phyloP scores from a whole-genome alignment of 1,284 basidiomycete species.

The Cryptococcus maquisensis region DNA sequence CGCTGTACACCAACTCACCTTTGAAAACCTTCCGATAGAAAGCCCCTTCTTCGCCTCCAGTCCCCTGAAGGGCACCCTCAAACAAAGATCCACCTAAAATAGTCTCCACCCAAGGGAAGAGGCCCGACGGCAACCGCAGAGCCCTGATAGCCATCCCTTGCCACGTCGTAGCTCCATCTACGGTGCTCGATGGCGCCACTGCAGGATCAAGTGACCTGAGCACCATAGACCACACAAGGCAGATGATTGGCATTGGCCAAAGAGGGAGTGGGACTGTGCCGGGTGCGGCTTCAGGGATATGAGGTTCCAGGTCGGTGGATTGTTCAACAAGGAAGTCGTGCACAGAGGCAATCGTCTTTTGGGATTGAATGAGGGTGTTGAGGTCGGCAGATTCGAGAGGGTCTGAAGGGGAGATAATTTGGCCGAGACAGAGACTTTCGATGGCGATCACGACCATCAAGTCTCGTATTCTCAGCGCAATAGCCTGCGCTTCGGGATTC shows the following conservation, averaged over 20 bases:
- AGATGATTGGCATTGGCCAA: constrained; percentile 39
- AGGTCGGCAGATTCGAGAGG: constrained; percentile 10
- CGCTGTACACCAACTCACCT: constrained; percentile 15
- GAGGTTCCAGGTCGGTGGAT: constrained; percentile 22
- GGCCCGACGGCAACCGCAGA: constrained; percentile 24
- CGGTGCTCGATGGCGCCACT: constrained; percentile 18
- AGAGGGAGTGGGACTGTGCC: constrained; percentile 14
- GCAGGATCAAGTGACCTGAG: constrained; percentile 27
- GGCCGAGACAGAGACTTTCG: constrained; percentile 33
- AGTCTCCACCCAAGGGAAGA: constrained; percentile 40
- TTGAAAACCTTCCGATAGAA: constrained; percentile 36
- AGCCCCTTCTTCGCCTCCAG: constrained; percentile 8
- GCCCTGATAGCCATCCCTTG: constrained; percentile 31
- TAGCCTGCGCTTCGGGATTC: constrained; percentile 24
- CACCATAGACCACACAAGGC: constrained; percentile 42
- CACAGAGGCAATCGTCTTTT: constrained; percentile 27
- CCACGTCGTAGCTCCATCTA: constrained; percentile 18
- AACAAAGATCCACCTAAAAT: constrained; percentile 36
- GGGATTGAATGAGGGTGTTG: constrained; percentile 26
- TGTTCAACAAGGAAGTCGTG: constrained; percentile 35
- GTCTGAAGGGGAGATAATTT: constrained; percentile 25
- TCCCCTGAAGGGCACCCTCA: not conserved
- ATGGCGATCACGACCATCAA: constrained; percentile 33
- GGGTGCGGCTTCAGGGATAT: constrained; percentile 9
- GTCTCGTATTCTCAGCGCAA: constrained; percentile 35